Base-by-base conservation (phyloP, 78 protist genomes). In the Dictyostelium brefeldianum region DNA sequence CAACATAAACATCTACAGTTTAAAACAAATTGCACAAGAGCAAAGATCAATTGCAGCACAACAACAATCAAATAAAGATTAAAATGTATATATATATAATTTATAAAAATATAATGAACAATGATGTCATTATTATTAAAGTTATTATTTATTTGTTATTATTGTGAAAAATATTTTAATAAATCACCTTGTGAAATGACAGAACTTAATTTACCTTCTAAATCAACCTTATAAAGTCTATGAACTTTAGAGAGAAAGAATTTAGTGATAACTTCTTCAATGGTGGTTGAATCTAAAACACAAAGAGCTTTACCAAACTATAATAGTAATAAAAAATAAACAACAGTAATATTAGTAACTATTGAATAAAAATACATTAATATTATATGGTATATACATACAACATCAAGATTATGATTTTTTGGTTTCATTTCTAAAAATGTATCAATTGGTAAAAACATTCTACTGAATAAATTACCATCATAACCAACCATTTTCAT, bases 141-240 rank as follows among this genome's bases (percentile, higher is more conserved):
- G n/a, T n/a, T n/a, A n/a, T 41, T 18, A 25, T 69, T 36, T 69
- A 5, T 17, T 50, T 75, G 1, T 12, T 10, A 22, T 78, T 18
- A 20, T 56, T 82, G 9, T 43, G 77, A 9, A 29, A 83, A 69
- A 59, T 53, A 74, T 75, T 74, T 85, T 14, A 85, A 18, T 5
- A 85, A 17, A 48, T 85, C 92, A 36, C 92, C 92, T 85, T 85
- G 92, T 8, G 92, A 85, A 29, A 85, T 75, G 0, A 71, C 74
- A 41, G 29, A 17, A 1, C 14, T 27, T 54, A 83, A 78, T 85
- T 36, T 85, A 43, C 70, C 80, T 27, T 51, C 56, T 15, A 41
- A 41, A 59, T 85, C 83, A 1, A 85, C 59, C 4, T 59, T 54
- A 29, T 85, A 85, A 7, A 85, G 17, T 59, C 92, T 53, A 59